These are phyloP conservation scores for Coemansia asiatica DNA, from an alignment of 192 early-diverging fungal genomes.

Conservation along the genomic window DNA sequence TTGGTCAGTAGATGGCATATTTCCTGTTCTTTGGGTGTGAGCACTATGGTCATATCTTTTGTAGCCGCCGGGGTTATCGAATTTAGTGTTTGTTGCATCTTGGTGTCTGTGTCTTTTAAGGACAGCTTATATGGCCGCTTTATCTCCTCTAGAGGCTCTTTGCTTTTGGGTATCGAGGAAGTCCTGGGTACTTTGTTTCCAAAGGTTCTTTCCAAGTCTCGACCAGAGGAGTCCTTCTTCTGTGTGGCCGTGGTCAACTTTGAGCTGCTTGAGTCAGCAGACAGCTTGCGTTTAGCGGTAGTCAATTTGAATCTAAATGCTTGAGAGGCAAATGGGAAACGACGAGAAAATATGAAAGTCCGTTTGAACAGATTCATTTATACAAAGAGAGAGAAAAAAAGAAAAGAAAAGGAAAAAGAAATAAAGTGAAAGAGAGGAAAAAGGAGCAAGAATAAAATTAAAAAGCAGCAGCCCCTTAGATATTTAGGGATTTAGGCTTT, in stretches of 20 bases:
- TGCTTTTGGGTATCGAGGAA: not conserved
- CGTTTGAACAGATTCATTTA: conserved; percentile 3
- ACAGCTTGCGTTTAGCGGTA: not conserved
- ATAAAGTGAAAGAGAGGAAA: not conserved
- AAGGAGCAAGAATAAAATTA: not conserved
- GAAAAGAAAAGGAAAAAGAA: not conserved
- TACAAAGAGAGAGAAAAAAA: not conserved
- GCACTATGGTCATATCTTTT: conserved; percentile 38
- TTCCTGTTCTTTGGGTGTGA: conserved; percentile 63
- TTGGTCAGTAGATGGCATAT: conserved; percentile 69
- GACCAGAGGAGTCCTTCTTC: not conserved
- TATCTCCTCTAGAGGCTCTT: not conserved
- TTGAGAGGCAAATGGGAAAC: not conserved
- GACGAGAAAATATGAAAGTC: not conserved
- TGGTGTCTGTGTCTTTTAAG: not conserved
- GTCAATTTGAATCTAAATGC: not conserved
- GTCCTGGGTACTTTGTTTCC: not conserved
- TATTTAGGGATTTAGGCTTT: not conserved
- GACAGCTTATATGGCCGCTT: not conserved
- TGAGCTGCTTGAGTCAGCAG: not conserved
- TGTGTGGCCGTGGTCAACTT: not conserved
- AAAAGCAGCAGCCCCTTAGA: not conserved
- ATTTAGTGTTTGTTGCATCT: too few species aligned
- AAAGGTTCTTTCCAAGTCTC: not conserved
- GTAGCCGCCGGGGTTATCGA: not conserved